Evolutionary conservation across 306 rosid genomes (phyloP), one percentile per base, ranked within the genome.

Genomic region (Lathyrus tuberosus): DNA sequence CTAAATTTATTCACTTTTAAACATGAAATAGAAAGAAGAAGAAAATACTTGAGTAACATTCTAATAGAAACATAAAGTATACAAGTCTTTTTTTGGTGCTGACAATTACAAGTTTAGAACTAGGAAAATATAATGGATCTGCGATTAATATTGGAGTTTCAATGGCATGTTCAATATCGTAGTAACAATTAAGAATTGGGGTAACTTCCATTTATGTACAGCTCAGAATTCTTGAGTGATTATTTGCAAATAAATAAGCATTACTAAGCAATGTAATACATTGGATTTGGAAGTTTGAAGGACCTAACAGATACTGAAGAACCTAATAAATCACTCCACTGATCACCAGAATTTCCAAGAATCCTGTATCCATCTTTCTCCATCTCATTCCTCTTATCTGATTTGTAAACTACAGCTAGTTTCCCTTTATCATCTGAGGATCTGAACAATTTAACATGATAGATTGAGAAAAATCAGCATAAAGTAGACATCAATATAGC

Each of bases 251-350:
- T 10, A 48, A 74, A 75, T 72, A 61, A 65, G 14, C 37, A 16
- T 16, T 65, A 12, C 77, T 74, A 93, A 16, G 86, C 70, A 24
- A 94, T 90, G 78, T 85, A 85, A 71, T 94, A 94, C 96, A 94
- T 90, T 12, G 98, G 97, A 81, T 94, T 94, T 4, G 98, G 97
- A 81, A 94, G 92, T 84, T 94, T 94, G 83, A 94, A 94, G 5
- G 97, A 90, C 17, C 96, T 87, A 70, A 60, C 42, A 37, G 96
- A 82, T 35, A 74, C 14, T 33, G 91, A 73, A 54, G 78, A 64
- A 40, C 97, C 97, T 71, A 94, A 49, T 70, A 94, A 73, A 80
- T 94, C 98, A 28, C 98, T 94, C 98, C 97, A 94, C 62, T 88
- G 97, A 67, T 94, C 98, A 57, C 98, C 98, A 26, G 97, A 90